Evolutionary conservation across 139 green algal genomes (phyloP), one percentile per base, ranked within the genome.

Genomic region (Chlamydomonas schloesseri): DNA sequence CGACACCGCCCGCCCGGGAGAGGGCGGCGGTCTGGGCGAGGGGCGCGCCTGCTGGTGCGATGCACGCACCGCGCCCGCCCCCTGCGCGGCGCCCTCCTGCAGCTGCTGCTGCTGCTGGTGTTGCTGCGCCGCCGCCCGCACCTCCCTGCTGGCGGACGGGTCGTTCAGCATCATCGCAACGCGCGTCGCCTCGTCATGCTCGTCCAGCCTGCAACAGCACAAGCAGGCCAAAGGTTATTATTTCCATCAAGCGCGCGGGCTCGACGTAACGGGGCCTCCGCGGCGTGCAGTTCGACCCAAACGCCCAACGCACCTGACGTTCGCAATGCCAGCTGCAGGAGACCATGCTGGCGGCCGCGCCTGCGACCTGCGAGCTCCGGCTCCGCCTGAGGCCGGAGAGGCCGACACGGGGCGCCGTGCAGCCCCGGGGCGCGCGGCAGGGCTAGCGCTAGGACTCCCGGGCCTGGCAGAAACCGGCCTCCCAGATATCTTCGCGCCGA

Each of bases 101-200:
- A 24, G 18, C 18, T 60, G 55, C 55, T 60, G 18, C 18, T 60
- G 55, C 55, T 60, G 24, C 2, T 31, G 24, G 24, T 9, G 60
- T 23, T 53, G 31, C 73, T 46, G 47, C 47, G 11, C 50, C 28
- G 47, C 46, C 14, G 20, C 42, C 55, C 20, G 53, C 26, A 33
- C 20, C 13, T n/a, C 24, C 29, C 1, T 18, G 4, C 64, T 24
- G 15, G 55, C 78, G 5, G 36, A 31, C 9, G 79, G 79, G 79
- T 85, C 79, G 79, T 85, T 85, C 65, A 85, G 79, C 79, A 85
- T 77, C 0, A 69, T 6, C 28, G 79, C 79, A 31, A 85, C 79
- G 2, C 79, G 79, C 47, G 46, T 57, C 26, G 67, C 79, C 79
- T 85, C 79, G 31, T 76, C 67, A 67, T 42, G 26, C 26, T 85